Evolutionary conservation across 2,329 filamentous ascomycete species (phyloP).

Genomic region (Xylariaceae sp.): DNA sequence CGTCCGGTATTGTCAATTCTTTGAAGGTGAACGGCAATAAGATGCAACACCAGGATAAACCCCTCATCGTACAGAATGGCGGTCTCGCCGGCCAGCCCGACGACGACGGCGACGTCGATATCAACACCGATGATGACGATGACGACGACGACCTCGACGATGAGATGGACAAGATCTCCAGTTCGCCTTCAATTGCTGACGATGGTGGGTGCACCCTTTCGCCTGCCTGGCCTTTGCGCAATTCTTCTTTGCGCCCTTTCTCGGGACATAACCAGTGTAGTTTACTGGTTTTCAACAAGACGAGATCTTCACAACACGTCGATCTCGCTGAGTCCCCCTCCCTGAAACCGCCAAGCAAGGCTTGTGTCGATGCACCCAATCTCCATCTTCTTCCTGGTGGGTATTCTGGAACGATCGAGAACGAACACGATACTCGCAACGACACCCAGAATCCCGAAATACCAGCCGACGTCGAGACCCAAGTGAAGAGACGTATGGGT

Average conservation of each 20-base stretch:
- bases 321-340: slow-evolving; percentile 34
- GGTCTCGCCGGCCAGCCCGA: slow-evolving; percentile 41
- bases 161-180: slow-evolving; percentile 98
- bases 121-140: slow-evolving; percentile 51
- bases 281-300: slow-evolving; percentile 32
- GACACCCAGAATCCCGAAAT: slow-evolving; percentile 24
- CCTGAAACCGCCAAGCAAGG: slow-evolving; percentile 34
- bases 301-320: slow-evolving; percentile 40
- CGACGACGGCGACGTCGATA: slow-evolving; percentile 61
- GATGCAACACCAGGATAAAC: slow-evolving; percentile 50
- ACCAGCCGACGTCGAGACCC: slow-evolving; percentile 12
- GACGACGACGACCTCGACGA: slow-evolving; percentile 77
- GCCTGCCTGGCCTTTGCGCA: slow-evolving; percentile 40
- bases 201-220: slow-evolving; percentile 77
- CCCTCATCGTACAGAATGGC: slow-evolving; percentile 59
- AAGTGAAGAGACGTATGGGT: slow-evolving; percentile 5
- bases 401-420: slow-evolving; percentile 34
- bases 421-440: slow-evolving; percentile 34
- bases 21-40: slow-evolving; percentile 38
- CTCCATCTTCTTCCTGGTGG: slow-evolving; percentile 46
- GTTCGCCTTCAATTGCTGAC: slow-evolving; percentile 88
- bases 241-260: slow-evolving; percentile 38
- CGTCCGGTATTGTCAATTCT: slow-evolving; percentile 37
- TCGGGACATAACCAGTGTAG: slow-evolving; percentile 29
- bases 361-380: slow-evolving; percentile 26